Evolutionary conservation across 1,284 basidiomycete genomes (phyloP).

Genomic region (Leccinum holopus): DNA sequence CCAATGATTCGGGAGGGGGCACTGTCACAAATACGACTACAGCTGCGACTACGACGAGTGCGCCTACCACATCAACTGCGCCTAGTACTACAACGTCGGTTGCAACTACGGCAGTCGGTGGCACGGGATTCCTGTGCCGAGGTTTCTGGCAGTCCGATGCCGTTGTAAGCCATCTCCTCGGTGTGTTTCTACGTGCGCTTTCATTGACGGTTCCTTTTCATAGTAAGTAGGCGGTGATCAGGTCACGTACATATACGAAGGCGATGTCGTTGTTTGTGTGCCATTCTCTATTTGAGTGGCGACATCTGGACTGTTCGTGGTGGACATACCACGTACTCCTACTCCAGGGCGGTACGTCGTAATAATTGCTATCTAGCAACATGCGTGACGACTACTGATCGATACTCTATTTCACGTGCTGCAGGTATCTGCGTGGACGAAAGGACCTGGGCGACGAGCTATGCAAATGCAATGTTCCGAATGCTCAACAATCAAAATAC

Average conservation of each 20-base stretch:
- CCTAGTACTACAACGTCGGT: conserved; percentile 27
- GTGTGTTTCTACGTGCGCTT: not conserved
- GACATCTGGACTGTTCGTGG: conserved; percentile 22
- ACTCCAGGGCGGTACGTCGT: conserved; percentile 16
- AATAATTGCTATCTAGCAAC: not conserved
- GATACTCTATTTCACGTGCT: not conserved
- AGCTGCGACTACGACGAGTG: conserved; percentile 1
- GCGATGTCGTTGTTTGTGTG: not conserved
- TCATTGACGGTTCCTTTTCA: conserved; percentile 1
- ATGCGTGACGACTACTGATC: not conserved
- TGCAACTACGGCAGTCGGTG: conserved; percentile 3
- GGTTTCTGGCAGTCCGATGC: conserved; percentile 44
- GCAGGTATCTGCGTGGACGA: conserved; percentile 20
- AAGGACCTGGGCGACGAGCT: conserved; percentile 11
- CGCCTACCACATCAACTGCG: conserved; percentile 27
- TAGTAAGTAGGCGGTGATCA: conserved; percentile 23
- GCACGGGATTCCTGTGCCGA: conserved; percentile 42
- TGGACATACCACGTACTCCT: conserved; percentile 21
- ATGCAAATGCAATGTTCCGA: conserved; percentile 7
- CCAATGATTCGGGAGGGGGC: conserved; percentile 5
- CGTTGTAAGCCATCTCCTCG: conserved; percentile 37
- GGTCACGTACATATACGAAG: conserved; percentile 21
- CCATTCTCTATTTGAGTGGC: conserved; percentile 13
- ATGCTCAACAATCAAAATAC: too few relatives aligned
- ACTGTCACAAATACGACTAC: conserved; percentile 13